These are phyloP conservation scores for Brassica carinata DNA, from an alignment of 345 rosid genomes.

Conservation along the genomic window DNA sequence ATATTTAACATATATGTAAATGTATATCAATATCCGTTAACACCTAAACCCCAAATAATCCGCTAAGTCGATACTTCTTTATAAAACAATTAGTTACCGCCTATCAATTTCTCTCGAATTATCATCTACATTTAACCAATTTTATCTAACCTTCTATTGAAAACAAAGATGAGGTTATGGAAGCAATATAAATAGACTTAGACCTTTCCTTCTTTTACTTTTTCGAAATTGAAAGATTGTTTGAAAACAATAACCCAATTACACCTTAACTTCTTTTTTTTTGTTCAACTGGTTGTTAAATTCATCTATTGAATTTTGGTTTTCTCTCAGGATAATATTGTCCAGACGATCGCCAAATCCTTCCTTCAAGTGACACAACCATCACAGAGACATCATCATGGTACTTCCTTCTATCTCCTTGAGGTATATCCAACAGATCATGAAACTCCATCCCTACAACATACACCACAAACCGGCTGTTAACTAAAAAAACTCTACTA, in stretches of 20 bases:
- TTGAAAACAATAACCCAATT: conserved; percentile 29
- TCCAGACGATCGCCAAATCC: conserved; percentile 97
- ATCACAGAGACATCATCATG: conserved; percentile 96
- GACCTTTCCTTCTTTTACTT: not conserved
- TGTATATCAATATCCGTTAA: no score
- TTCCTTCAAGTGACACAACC: conserved; percentile 97
- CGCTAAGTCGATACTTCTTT: no score
- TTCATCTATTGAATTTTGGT: conserved; percentile 33
- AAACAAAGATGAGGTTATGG: not conserved
- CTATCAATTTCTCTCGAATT: no score
- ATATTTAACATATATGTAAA: no score
- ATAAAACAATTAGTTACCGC: no score
- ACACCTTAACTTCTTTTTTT: conserved; percentile 3
- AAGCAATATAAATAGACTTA: not conserved
- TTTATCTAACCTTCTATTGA: not conserved
- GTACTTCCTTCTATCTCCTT: conserved; percentile 91
- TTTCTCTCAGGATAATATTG: conserved; percentile 45
- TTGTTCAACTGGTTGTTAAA: conserved; percentile 4
- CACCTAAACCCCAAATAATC: no score
- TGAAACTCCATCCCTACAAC: conserved; percentile 91
- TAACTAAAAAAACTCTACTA: no score
- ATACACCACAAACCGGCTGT: not conserved
- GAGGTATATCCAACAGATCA: conserved; percentile 87
- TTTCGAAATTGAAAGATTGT: conserved; percentile 16
- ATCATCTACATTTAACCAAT: not conserved